Evolutionary conservation across 805 yeast species (phyloP).

Genomic region (Ogataea siamensis): DNA sequence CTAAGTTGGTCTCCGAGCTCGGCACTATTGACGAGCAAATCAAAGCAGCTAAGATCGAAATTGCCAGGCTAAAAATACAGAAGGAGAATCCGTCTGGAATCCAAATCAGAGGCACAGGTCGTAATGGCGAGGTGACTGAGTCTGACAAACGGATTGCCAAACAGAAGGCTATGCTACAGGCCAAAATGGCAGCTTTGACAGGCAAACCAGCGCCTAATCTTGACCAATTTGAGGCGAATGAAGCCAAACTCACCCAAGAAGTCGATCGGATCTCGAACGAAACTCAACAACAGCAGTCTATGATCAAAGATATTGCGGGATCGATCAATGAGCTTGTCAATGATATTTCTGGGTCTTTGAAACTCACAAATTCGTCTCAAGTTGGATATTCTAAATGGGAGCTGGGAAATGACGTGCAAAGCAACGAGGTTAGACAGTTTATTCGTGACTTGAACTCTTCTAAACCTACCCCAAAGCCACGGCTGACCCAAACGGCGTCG

Average conservation of each 20-base stretch:
- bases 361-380: slow-evolving; percentile 34
- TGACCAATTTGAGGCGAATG: slow-evolving; percentile 52
- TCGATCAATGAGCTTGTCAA: slow-evolving; percentile 61
- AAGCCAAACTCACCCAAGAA: slow-evolving; percentile 51
- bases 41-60: slow-evolving; percentile 60
- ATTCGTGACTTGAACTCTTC: slow-evolving; percentile 51
- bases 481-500: neutral
- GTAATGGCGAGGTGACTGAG: slow-evolving; percentile 83
- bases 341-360: slow-evolving; percentile 36
- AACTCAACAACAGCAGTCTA: slow-evolving; percentile 52
- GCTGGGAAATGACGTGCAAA: slow-evolving; percentile 71
- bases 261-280: slow-evolving; percentile 51
- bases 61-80: slow-evolving; percentile 53
- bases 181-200: slow-evolving; percentile 90
- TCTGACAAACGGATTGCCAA: slow-evolving; percentile 76
- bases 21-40: slow-evolving; percentile 66
- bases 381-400: slow-evolving; percentile 74
- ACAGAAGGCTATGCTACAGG: slow-evolving; percentile 72
- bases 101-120: slow-evolving; percentile 74
- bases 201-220: slow-evolving; percentile 58
- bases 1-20: slow-evolving; percentile 64
- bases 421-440: slow-evolving; percentile 58
- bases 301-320: slow-evolving; percentile 67
- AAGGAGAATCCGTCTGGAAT: slow-evolving; percentile 69
- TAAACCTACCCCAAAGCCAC: slow-evolving; percentile 20